These are phyloP conservation scores for Camellia japonica DNA, from an alignment of 148 eudicot genomes.

Conservation along the genomic window DNA sequence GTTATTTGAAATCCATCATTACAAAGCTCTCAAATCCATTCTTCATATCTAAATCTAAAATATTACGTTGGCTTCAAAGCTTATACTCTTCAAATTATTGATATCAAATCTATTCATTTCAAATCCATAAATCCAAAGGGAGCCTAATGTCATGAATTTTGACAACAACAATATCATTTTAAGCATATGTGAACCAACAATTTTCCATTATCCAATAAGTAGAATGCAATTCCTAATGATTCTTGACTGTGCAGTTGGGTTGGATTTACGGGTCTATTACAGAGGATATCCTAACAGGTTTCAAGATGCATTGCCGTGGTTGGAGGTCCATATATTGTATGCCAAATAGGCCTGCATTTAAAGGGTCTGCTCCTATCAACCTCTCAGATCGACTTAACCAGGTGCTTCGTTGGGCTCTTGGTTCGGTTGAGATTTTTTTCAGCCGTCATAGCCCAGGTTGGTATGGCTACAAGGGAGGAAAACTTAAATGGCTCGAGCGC, in stretches of 20 bases:
- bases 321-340: conserved; percentile 98
- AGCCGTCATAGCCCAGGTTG: conserved; percentile 88
- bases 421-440: conserved; percentile 96
- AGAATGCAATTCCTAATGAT: background rate
- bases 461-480: conserved; percentile 88
- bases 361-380: conserved; percentile 95
- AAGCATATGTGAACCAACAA: background rate
- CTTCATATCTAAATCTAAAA: too few relatives aligned
- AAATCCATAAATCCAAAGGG: too few relatives aligned
- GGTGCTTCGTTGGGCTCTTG: conserved; percentile 99
- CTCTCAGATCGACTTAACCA: conserved; percentile 97
- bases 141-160: too few relatives aligned
- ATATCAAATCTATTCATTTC: background rate
- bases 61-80: too few relatives aligned
- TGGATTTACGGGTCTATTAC: conserved; percentile 99
- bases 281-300: conserved; percentile 95
- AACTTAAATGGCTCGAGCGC: conserved; percentile 92
- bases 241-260: conserved; percentile 68
- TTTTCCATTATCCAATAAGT: background rate
- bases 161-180: background rate
- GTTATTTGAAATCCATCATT: too few relatives aligned
- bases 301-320: conserved; percentile 99
- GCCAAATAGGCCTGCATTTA: conserved; percentile 89
- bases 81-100: background rate
- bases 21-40: too few relatives aligned